phyloP scores from a whole-genome alignment of 1,284 basidiomycete species.

The Tetrapyrgos nigripes region DNA sequence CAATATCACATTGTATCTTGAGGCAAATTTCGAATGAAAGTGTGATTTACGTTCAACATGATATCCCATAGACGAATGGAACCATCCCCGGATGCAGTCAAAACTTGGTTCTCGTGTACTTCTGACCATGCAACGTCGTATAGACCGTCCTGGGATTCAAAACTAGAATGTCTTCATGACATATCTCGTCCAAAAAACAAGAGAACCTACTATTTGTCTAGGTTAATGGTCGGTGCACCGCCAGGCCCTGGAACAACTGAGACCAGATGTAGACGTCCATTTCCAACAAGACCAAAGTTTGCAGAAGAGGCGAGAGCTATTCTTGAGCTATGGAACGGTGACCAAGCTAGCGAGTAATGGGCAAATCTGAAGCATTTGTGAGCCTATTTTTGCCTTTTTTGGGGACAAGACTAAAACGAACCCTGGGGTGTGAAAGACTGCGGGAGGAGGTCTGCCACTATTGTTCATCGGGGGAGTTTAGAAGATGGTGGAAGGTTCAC shows the following conservation, averaged over 20 bases:
- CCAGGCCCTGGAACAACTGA: slow-evolving; percentile 57
- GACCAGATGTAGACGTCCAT: slow-evolving; percentile 84
- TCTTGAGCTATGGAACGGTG: slow-evolving; percentile 86
- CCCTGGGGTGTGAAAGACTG: slow-evolving; percentile 72
- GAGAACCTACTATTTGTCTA: slow-evolving; percentile 73
- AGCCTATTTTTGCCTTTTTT: no score
- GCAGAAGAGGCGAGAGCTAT: slow-evolving; percentile 91
- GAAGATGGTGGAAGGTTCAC: not conserved
- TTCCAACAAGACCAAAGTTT: slow-evolving; percentile 96
- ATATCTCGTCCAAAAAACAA: slow-evolving; percentile 6
- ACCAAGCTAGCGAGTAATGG: slow-evolving; percentile 90
- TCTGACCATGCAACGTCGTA: slow-evolving; percentile 96
- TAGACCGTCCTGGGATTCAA: slow-evolving; percentile 93
- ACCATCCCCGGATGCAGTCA: slow-evolving; percentile 90
- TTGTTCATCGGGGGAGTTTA: slow-evolving; percentile 48
- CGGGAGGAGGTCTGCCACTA: slow-evolving; percentile 43
- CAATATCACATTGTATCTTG: slow-evolving; percentile 23
- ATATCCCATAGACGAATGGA: slow-evolving; percentile 93
- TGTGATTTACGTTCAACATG: slow-evolving; percentile 72
- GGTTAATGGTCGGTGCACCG: slow-evolving; percentile 47
- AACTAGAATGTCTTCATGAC: slow-evolving; percentile 55
- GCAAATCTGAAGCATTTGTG: no score
- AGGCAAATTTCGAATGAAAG: slow-evolving; percentile 3
- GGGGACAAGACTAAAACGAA: no score
- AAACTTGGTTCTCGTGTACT: slow-evolving; percentile 92